Evolutionary conservation across 176 grass and related monocot species (phyloP).

Genomic region (Cocos nucifera): DNA sequence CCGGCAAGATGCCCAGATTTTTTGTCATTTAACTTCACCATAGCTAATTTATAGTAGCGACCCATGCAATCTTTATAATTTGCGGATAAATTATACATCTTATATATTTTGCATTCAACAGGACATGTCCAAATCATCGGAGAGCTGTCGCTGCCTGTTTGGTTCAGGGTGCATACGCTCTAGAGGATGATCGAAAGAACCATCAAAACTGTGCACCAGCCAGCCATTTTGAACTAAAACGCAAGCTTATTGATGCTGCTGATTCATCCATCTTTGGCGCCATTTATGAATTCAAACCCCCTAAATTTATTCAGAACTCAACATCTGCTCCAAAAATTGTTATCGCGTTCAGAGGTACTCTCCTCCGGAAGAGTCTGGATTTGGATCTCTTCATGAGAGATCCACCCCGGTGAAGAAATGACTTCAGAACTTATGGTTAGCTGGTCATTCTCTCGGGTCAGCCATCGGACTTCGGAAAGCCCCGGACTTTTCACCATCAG

Average conservation of each 20-base stretch:
- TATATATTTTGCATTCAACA: constrained; percentile 1
- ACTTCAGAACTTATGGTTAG: constrained; percentile 38
- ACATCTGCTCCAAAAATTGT: constrained; percentile 35
- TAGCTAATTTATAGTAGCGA: no score
- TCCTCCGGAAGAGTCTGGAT: constrained; percentile 43
- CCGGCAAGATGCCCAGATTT: background rate
- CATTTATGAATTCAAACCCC: constrained; percentile 38
- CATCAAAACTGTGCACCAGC: constrained; percentile 26
- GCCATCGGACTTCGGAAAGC: no score
- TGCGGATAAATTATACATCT: no score
- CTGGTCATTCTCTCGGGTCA: constrained; percentile 58
- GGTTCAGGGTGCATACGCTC: constrained; percentile 49
- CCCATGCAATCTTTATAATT: no score
- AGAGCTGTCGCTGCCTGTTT: constrained; percentile 43
- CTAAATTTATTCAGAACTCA: background rate
- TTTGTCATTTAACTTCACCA: no score
- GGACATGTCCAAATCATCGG: constrained; percentile 47
- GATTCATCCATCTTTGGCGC: constrained; percentile 58
- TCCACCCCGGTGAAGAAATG: no score
- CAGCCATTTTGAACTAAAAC: constrained; percentile 34
- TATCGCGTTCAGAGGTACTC: constrained; percentile 53
- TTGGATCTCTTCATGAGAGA: no score
- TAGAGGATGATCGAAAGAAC: constrained; percentile 40
- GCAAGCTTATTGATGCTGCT: constrained; percentile 36
- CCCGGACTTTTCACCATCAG: no score